Conservation (phyloP, 352 stramenopile genomes). For the Phytophthora pistaciae region DNA sequence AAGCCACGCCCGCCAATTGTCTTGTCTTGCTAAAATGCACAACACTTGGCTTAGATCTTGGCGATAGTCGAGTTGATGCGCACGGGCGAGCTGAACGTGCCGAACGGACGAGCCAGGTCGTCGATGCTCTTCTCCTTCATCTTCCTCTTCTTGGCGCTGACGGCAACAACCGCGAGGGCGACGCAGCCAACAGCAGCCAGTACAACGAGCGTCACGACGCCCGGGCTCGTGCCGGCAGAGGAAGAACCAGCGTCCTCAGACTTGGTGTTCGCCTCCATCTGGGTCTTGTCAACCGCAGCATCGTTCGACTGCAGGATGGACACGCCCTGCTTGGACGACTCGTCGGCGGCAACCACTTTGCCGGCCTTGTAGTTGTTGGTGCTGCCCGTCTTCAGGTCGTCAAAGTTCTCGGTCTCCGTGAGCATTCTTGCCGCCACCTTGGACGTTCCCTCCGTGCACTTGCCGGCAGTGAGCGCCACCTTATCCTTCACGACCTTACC, state of each 20-base stretch:
- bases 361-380: conserved; percentile 36
- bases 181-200: conserved; percentile 25
- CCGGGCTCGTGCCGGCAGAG: conserved; percentile 20
- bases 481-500: conserved; percentile 64
- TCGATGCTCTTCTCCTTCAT: conserved; percentile 27
- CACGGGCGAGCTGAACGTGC: conserved; percentile 39
- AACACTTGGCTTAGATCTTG: conserved; percentile 39
- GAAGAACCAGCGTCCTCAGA: background rate
- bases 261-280: conserved; percentile 31
- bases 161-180: conserved; percentile 28
- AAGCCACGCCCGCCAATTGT: conserved; percentile 1
- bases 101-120: conserved; percentile 34
- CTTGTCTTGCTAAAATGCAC: background rate
- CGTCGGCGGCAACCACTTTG: conserved; percentile 25
- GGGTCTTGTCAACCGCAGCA: conserved; percentile 30
- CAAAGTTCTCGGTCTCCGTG: conserved; percentile 16
- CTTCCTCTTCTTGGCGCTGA: conserved; percentile 38
- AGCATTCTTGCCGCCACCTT: conserved; percentile 19
- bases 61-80: conserved; percentile 36
- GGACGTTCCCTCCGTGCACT: conserved; percentile 47
- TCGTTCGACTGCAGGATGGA: conserved; percentile 40
- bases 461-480: conserved; percentile 45
- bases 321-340: conserved; percentile 26
- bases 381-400: conserved; percentile 5
- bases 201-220: conserved; percentile 35